phyloP scores from a whole-genome alignment of 805 yeast species.

The Kodamaea hsintzibuensis region DNA sequence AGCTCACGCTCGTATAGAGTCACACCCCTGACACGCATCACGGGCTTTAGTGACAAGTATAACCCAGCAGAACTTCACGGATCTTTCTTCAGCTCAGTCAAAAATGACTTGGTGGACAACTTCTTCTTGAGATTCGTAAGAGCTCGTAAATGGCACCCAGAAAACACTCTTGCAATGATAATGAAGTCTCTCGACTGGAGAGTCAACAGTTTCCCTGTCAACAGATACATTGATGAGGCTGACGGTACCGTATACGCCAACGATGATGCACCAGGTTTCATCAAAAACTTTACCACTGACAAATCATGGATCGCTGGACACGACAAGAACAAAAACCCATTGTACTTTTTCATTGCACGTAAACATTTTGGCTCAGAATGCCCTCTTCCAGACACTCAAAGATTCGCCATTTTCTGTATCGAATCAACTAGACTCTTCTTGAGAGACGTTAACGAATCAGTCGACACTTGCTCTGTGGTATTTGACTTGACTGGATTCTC shows the following conservation, averaged over 20 bases:
- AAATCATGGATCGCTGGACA: constrained; percentile 76
- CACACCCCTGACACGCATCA: constrained; percentile 39
- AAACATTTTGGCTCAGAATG: constrained; percentile 56
- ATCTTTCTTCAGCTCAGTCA: constrained; percentile 59
- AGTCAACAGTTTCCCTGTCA: constrained; percentile 56
- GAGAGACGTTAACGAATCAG: constrained; percentile 56
- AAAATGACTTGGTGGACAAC: constrained; percentile 83
- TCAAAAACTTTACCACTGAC: constrained; percentile 58
- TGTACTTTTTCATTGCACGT: constrained; percentile 78
- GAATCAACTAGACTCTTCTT: constrained; percentile 80
- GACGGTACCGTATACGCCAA: constrained; percentile 60
- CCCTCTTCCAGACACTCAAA: constrained; percentile 67
- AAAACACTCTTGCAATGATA: constrained; percentile 68
- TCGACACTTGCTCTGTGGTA: constrained; percentile 77
- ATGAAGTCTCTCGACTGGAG: constrained; percentile 80
- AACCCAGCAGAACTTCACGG: constrained; percentile 50
- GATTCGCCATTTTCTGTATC: constrained; percentile 71
- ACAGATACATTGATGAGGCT: constrained; percentile 64
- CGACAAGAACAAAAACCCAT: constrained; percentile 74
- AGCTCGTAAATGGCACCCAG: constrained; percentile 84
- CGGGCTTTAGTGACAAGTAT: constrained; percentile 51
- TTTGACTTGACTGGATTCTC: constrained; percentile 88
- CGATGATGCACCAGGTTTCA: constrained; percentile 44
- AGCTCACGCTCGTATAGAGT: constrained; percentile 2
- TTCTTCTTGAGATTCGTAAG: constrained; percentile 71